A percentile compares a stretch with the other conserved stretches of the same genome.
phyloP scores from a whole-genome alignment of 768 basidiomycete species.

The Astraeus odoratus region DNA sequence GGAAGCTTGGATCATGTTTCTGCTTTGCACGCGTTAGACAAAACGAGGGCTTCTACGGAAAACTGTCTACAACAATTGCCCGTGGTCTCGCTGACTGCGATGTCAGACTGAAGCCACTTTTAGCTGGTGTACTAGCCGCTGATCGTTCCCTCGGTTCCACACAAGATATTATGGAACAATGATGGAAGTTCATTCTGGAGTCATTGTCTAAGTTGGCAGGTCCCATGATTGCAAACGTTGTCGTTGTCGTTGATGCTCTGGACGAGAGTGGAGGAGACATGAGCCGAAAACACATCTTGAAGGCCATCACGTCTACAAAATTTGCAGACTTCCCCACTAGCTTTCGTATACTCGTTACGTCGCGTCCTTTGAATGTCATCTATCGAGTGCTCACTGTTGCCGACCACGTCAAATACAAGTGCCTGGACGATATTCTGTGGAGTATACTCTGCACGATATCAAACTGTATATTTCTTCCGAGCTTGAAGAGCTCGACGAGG shows the following conservation, averaged over 20 bases:
- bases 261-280: conserved; percentile 9
- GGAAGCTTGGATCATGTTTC: conserved; percentile 14
- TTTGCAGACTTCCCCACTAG: neutral
- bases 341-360: neutral
- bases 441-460: neutral
- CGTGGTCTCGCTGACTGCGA: conserved; percentile 14
- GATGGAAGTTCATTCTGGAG: conserved; percentile 12
- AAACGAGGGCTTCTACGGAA: neutral
- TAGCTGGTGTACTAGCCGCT: neutral
- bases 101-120: neutral
- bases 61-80: conserved; percentile 1
- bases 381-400: neutral
- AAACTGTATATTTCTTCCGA: neutral
- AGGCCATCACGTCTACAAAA: neutral
- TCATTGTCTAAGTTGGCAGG: neutral
- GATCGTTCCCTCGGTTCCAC: neutral
- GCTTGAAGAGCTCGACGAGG: neutral
- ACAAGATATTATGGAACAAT: conserved; percentile 4
- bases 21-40: conserved; percentile 9
- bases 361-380: neutral
- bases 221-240: conserved; percentile 12
- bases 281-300: neutral
- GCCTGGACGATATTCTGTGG: neutral
- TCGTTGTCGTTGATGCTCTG: conserved; percentile 21
- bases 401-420: neutral